Conservation (phyloP, 495 filamentous ascomycete genomes). For the Darksidea phi region DNA sequence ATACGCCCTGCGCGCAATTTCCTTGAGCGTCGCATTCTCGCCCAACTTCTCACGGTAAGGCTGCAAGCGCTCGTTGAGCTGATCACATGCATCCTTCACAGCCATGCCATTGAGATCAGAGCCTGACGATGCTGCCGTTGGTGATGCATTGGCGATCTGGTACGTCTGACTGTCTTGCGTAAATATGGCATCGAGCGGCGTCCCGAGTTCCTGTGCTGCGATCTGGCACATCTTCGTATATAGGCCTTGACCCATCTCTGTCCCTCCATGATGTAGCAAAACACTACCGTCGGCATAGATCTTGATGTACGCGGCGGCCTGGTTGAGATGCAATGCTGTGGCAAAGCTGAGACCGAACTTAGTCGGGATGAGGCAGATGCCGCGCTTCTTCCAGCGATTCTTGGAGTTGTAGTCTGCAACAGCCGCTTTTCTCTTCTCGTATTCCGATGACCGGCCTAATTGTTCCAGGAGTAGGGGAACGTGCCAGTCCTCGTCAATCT, state of each 20-base stretch:
- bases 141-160: constrained; percentile 47
- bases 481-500: constrained; percentile 47
- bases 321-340: constrained; percentile 47
- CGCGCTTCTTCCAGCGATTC: constrained; percentile 48
- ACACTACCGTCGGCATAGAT: constrained; percentile 48
- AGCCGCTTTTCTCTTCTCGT: constrained; percentile 39
- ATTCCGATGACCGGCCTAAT: constrained; percentile 39
- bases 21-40: constrained; percentile 39
- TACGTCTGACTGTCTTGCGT: constrained; percentile 50
- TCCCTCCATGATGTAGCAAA: constrained; percentile 46
- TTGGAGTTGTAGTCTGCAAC: constrained; percentile 42
- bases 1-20: constrained; percentile 44
- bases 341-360: constrained; percentile 49
- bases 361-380: constrained; percentile 45
- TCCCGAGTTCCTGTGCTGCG: constrained; percentile 45
- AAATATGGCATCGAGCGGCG: constrained; percentile 48
- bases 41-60: constrained; percentile 43
- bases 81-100: constrained; percentile 44
- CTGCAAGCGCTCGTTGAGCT: constrained; percentile 43
- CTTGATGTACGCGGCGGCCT: constrained; percentile 44
- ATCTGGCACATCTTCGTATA: constrained; percentile 49
- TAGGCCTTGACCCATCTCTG: constrained; percentile 46
- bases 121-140: constrained; percentile 47
- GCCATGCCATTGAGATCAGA: constrained; percentile 50
- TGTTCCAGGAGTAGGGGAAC: constrained; percentile 43